phyloP scores from a whole-genome alignment of 768 basidiomycete species.

The Terana coerulea region DNA sequence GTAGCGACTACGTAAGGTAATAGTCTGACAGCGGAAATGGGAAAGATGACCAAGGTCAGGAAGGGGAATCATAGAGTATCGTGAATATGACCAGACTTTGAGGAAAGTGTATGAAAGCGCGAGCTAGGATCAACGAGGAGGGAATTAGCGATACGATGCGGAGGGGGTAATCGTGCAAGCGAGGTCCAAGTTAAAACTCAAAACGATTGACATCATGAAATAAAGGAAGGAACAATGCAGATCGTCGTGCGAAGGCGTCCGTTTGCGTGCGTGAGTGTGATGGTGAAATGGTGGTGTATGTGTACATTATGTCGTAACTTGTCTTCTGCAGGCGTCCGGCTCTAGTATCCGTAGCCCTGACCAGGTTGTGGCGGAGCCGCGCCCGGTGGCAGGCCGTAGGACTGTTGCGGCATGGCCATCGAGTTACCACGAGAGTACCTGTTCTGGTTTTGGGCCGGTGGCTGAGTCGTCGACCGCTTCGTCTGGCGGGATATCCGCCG shows the following conservation, averaged over 20 bases:
- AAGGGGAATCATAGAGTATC: no score
- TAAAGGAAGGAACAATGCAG: not conserved
- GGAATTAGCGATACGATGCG: no score
- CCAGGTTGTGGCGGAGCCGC: slow-evolving; percentile 48
- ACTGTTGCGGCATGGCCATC: slow-evolving; percentile 22
- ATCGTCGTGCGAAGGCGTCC: not conserved
- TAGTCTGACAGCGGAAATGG: no score
- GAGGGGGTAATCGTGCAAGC: not conserved
- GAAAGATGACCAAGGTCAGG: no score
- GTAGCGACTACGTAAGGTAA: no score
- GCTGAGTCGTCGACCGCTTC: slow-evolving; percentile 60
- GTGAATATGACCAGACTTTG: no score
- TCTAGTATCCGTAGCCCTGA: slow-evolving; percentile 14
- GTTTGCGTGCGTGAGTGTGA: no score
- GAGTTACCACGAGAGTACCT: slow-evolving; percentile 64
- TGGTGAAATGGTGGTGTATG: no score
- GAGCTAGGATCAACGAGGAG: not conserved
- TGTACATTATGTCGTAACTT: not conserved
- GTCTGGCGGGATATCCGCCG: slow-evolving; percentile 69
- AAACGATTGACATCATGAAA: not conserved
- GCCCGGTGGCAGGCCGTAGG: slow-evolving; percentile 60
- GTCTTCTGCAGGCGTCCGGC: not conserved
- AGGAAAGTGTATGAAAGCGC: not conserved
- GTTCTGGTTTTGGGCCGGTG: slow-evolving; percentile 62
- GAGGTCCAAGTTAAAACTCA: not conserved